A percentile compares a stretch with the other conserved stretches of the same genome.
Conservation (phyloP, 1,284 basidiomycete genomes). For the Tilletiaria anomala region DNA sequence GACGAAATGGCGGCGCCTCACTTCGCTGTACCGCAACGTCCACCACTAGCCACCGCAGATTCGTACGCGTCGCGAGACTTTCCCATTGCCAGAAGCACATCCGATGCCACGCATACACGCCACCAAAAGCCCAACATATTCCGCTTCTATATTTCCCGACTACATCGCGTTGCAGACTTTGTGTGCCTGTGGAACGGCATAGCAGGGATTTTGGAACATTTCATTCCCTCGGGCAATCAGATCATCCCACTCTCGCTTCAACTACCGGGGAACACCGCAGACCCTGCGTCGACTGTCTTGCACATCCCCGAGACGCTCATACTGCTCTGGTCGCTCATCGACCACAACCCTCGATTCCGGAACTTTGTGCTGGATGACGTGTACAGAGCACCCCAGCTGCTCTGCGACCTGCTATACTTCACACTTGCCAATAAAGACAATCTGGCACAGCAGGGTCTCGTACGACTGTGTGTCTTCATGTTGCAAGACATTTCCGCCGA, state of each 20-base stretch:
- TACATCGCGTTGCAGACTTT: conserved; percentile 32
- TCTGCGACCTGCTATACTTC: conserved; percentile 15
- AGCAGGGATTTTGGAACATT: too few relatives aligned
- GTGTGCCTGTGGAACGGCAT: conserved; percentile 17
- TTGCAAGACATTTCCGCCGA: conserved; percentile 81
- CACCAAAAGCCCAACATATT: conserved; percentile 16
- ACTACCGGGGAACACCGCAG: background rate
- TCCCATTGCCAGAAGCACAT: too few relatives aligned
- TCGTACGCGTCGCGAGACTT: too few relatives aligned
- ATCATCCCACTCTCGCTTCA: too few relatives aligned
- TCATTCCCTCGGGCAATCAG: too few relatives aligned
- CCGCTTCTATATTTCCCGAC: conserved; percentile 29
- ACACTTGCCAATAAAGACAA: conserved; percentile 15
- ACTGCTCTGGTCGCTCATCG: conserved; percentile 23
- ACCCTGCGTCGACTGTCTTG: conserved; percentile 7
- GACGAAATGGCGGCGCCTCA: too few relatives aligned
- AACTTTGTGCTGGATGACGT: conserved; percentile 18
- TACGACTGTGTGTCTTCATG: conserved; percentile 76
- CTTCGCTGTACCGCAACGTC: too few relatives aligned
- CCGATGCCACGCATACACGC: too few relatives aligned
- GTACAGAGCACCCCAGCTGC: conserved; percentile 9
- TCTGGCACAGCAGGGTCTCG: conserved; percentile 72
- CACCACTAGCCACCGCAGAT: too few relatives aligned
- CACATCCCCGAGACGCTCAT: conserved; percentile 25
- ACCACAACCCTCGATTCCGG: conserved; percentile 26